Evolutionary conservation across 2,329 filamentous ascomycete genomes (phyloP), one percentile per base, ranked within the genome.

Genomic region (Fusarium globosum): DNA sequence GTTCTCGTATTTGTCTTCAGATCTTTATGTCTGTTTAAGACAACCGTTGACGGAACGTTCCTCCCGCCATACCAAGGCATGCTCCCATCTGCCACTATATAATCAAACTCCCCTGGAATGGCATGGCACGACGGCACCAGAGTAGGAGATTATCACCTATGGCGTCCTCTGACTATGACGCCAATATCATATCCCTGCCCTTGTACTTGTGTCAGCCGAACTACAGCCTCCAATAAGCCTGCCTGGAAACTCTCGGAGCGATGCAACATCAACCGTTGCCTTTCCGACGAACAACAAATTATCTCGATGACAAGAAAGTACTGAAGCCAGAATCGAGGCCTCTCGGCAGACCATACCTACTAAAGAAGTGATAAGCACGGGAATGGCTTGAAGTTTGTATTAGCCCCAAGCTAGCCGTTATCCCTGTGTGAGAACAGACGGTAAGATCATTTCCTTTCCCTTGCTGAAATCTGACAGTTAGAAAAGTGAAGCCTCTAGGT

Each of bases 311-410:
- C 3, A 28, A 35, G 55, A 48, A 58, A n/a, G 20, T 33, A 21
- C 41, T 38, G 30, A 38, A 30, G 26, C 20, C 14, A 36, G 5
- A 51, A 38, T 30, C 20, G 33, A 20, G 12, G 33, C 56, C 33
- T 28, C 33, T 51, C 15, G 23, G 56, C 42, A 51, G 15, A 51
- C 20, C 42, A 36, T n/a, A 36, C 56, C 9, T 18, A 21, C 33
- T 38, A 28, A n/a, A 51, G 33, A 30, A 58, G 33, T 58, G 42
- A 51, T 51, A 20, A 21, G 23, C 56, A 28, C 42, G 42, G 56
- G 30, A 58, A 58, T 58, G 56, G 56, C 56, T 58, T 51, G 42
- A 35, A 38, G 42, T 28, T 58, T 51, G 49, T 58, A 30, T 30
- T 51, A 51, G 42, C 20, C 20, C 15, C 33, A 30, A 51, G 42